phyloP scores from a whole-genome alignment of 2,329 filamentous ascomycete genomes.

The Cladophialophora immunda region DNA sequence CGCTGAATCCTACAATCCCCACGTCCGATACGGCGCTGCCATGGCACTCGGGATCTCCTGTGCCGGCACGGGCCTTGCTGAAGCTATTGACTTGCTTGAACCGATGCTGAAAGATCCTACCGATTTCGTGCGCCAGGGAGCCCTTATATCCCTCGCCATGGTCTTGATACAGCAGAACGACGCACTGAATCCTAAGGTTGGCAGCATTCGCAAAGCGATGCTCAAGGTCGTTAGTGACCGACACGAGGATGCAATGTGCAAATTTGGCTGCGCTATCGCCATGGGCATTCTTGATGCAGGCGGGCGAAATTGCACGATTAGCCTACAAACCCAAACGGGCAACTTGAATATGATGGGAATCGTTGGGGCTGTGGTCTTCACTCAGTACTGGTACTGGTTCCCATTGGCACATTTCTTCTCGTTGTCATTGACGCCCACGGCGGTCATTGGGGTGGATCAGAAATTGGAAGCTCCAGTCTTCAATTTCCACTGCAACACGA shows the following conservation, averaged over 20 bases:
- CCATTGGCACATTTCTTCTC: conserved; percentile 97
- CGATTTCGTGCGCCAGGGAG: conserved; percentile 97
- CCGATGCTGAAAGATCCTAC: conserved; percentile 99
- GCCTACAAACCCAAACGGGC: conserved; percentile 94
- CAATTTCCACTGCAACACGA: conserved; percentile 94
- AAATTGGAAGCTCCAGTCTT: conserved; percentile 92
- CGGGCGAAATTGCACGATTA: conserved; percentile 97
- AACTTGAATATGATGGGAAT: conserved; percentile 99
- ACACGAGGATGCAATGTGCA: conserved; percentile 99
- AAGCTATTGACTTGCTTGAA: conserved; percentile 95
- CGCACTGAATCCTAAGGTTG: conserved; percentile 96
- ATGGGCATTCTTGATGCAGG: conserved; percentile 98
- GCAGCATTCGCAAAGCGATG: conserved; percentile 87
- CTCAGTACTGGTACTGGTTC: conserved; percentile 99
- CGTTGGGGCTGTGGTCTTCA: conserved; percentile 97
- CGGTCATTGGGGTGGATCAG: conserved; percentile 92
- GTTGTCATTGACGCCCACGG: conserved; percentile 93
- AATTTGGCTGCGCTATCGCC: conserved; percentile 93
- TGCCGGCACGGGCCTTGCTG: conserved; percentile 92
- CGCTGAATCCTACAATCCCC: conserved; percentile 98
- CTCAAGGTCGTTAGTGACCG: conserved; percentile 93
- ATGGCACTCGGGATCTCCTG: conserved; percentile 99
- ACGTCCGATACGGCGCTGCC: conserved; percentile 95
- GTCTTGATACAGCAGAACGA: conserved; percentile 99
- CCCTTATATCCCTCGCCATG: conserved; percentile 93